phyloP scores from a whole-genome alignment of 805 yeast species.

The Monosporozyma aquatica region DNA sequence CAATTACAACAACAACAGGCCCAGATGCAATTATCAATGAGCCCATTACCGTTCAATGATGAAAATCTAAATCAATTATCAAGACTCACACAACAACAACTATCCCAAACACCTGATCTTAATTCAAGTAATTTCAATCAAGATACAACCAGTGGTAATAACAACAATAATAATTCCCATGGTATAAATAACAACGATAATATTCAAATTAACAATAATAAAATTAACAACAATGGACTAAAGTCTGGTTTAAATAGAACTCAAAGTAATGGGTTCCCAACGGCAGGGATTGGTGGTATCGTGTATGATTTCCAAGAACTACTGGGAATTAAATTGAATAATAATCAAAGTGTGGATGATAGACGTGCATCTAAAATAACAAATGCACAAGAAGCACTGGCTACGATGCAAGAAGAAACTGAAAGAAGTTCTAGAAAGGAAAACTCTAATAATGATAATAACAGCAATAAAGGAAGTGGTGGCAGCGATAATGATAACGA shows the following conservation, averaged over 20 bases:
- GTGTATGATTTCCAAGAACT: constrained; percentile 27
- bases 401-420: constrained; percentile 26
- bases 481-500: neutral
- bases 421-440: constrained; percentile 5
- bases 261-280: constrained; percentile 12
- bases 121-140: constrained; percentile 5
- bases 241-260: neutral
- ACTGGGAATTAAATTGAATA: constrained; percentile 15
- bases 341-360: constrained; percentile 16
- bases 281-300: constrained; percentile 28
- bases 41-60: constrained; percentile 7
- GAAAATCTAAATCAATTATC: constrained; percentile 12
- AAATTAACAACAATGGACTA: neutral
- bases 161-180: neutral
- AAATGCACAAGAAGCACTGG: constrained; percentile 25
- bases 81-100: constrained; percentile 9
- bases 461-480: neutral
- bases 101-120: constrained; percentile 10
- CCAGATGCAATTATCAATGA: constrained; percentile 5
- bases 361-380: constrained; percentile 18
- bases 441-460: neutral
- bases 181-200: constrained; percentile 9
- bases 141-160: neutral
- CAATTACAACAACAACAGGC: constrained; percentile 13
- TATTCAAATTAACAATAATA: constrained; percentile 12